Evolutionary conservation across 2,329 filamentous ascomycete genomes (phyloP).

Genomic region (Paecilomyces variotii): DNA sequence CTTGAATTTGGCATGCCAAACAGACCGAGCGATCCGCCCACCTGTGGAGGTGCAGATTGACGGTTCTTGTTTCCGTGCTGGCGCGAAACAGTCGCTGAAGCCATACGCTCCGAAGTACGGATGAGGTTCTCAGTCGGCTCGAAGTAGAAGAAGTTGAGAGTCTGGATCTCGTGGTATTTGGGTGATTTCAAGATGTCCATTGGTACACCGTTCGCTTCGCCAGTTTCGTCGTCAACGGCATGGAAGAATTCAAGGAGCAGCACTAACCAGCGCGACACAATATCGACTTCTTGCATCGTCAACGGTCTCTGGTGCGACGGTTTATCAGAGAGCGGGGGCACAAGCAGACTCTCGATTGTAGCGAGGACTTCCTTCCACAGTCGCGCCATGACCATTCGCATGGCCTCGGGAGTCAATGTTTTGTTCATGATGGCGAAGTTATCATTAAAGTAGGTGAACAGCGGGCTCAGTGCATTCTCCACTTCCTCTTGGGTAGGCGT

Average conservation of each 20-base stretch:
- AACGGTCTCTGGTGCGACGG: slow-evolving; percentile 77
- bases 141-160: slow-evolving; percentile 97
- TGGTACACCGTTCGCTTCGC: slow-evolving; percentile 80
- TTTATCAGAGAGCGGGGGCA: slow-evolving; percentile 92
- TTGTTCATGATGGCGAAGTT: slow-evolving; percentile 99
- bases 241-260: slow-evolving; percentile 93
- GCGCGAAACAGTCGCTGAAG: slow-evolving; percentile 70
- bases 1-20: slow-evolving; percentile 43
- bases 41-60: slow-evolving; percentile 58
- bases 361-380: slow-evolving; percentile 96
- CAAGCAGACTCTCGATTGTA: slow-evolving; percentile 80
- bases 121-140: slow-evolving; percentile 85
- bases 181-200: slow-evolving; percentile 88
- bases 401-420: slow-evolving; percentile 87
- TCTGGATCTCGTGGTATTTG: slow-evolving; percentile 96
- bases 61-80: slow-evolving; percentile 63
- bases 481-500: slow-evolving; percentile 64
- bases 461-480: slow-evolving; percentile 69
- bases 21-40: slow-evolving; percentile 41
- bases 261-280: slow-evolving; percentile 91
- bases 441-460: slow-evolving; percentile 94
- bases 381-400: slow-evolving; percentile 96
- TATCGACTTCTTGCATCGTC: slow-evolving; percentile 79
- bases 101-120: slow-evolving; percentile 94
- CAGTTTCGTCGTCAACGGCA: slow-evolving; percentile 73